Evolutionary conservation across 1,284 basidiomycete species (phyloP), one percentile per base, ranked within the genome.

Genomic region (Ustanciosporium gigantosporum): DNA sequence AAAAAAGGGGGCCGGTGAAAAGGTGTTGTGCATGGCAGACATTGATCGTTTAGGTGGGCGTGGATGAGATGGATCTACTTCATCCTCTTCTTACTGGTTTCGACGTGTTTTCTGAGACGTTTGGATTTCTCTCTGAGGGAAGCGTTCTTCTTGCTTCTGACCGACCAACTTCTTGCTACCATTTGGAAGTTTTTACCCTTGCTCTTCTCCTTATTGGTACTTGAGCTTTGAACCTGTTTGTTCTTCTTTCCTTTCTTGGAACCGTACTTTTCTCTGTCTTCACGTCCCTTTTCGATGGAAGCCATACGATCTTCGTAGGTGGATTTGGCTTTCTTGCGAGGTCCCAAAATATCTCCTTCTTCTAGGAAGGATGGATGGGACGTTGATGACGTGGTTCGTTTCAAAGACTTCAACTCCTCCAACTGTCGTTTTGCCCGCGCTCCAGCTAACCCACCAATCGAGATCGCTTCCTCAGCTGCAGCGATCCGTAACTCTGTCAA

Each of bases 241-340:
- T 76, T 71, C 60, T 75, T 77, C 59, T 77, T 73, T 20, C 77
- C 77, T 52, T 77, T 77, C 23, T 69, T 69, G 37, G 61, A 66
- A 22, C 91, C 91, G 75, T 87, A 99, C 82, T 96, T 97, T 74
- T 95, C 93, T 41, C 95, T 84, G 0, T 91, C 95, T 79, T 98
- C 93, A 24, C 94, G 84, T 1, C 94, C 94, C 78, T 91, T 88
- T 74, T 88, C 86, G 67, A 98, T 90, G 15, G 87, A 88, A 3
- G 89, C 92, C 81, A 98, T 86, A 19, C 94, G 87, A 78, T 95
- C 94, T 52, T 91, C 91, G 78, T 98, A 97, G 74, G 91, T 89
- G 2, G 89, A 86, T 79, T 97, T 99, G 24, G 84, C 83, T 81
- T 92, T 95, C 82, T 97, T 98, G 48, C 90, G 86, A 5, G 91